Percentiles rank a stretch among this genome's conserved stretches.
Evolutionary conservation across 495 filamentous ascomycete species (phyloP).

Genomic region (Lepraria neglecta): DNA sequence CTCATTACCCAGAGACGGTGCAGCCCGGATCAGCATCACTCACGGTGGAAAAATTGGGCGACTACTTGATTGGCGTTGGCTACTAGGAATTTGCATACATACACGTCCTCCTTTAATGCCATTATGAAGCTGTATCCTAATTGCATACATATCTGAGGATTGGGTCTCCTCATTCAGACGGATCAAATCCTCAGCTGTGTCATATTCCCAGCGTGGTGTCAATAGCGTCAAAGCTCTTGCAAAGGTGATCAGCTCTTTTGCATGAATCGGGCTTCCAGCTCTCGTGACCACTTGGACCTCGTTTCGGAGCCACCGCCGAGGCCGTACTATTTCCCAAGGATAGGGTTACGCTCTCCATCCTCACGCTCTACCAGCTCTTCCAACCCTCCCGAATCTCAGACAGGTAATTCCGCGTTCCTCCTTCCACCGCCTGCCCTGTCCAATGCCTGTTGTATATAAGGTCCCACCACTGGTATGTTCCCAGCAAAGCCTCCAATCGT

Average conservation of each 20-base stretch:
- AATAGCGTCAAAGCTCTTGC: neutral
- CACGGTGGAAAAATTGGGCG: conserved; percentile 61
- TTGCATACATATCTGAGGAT: conserved; percentile 20
- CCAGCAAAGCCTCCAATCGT: conserved; percentile 83
- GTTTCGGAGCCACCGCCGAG: neutral
- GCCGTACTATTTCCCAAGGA: neutral
- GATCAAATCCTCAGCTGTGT: conserved; percentile 4
- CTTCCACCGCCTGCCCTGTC: conserved; percentile 58
- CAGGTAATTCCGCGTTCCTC: conserved; percentile 71
- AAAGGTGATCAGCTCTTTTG: neutral
- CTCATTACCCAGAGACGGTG: conserved; percentile 67
- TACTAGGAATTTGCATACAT: conserved; percentile 45
- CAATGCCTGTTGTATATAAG: conserved; percentile 64
- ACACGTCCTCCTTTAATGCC: conserved; percentile 10
- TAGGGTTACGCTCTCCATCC: neutral
- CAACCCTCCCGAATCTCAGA: conserved; percentile 39
- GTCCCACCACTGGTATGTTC: conserved; percentile 77
- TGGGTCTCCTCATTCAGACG: conserved; percentile 9
- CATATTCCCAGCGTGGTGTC: neutral
- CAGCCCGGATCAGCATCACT: conserved; percentile 60
- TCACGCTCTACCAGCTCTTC: neutral
- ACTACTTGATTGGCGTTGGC: conserved; percentile 63
- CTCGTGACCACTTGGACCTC: neutral
- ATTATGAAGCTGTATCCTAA: conserved; percentile 27
- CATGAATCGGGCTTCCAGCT: neutral